Base-by-base conservation (phyloP, 257 asterid genomes). In the Jaltomata sinuosa region DNA sequence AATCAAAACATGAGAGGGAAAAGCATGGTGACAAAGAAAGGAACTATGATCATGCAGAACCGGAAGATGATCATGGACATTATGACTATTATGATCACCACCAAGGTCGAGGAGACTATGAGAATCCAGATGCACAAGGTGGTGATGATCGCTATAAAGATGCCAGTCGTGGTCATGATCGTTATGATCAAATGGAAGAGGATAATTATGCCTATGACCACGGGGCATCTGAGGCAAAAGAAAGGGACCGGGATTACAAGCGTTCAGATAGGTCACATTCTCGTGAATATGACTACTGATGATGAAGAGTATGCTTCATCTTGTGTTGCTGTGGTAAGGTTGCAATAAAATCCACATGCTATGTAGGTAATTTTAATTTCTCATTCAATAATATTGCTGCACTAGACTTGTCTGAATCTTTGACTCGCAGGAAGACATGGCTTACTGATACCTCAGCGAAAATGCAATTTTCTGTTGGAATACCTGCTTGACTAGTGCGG, bases 111-210 rank as follows among this genome's bases (percentile, higher is more conserved):
- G 96, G 88, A 8, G 87, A 86, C 21, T 87, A 88, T 84, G 94
- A 89, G 61, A 85, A 84, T 62, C 85, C 82, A 11, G 97, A 89
- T 16, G 93, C 87, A 53, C 90, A 84, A 40, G 92, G 87, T 50
- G 93, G 88, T 42, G 89, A 92, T 83, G 97, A 90, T 57, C 92
- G 95, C 54, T 90, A 92, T 45, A 88, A 92, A 84, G 94, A 90
- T 62, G 64, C 92, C 52, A 91, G 88, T 68, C 91, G 89, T 62
- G 92, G 87, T 38, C 89, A 78, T 85, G 99, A 91, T 83, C 90
- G 91, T 27, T 92, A 95, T 84, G 93, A 93, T 84, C 93, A 88
- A 83, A 91, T 91, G 98, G 97, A 93, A 10, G 98, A 91, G 59
- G 98, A 92, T 54, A 90, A 83, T 62, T 92, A 92, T 86, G 94